Evolutionary conservation across 2,329 filamentous ascomycete genomes (phyloP).

Genomic region (Juglanconis juglandina): DNA sequence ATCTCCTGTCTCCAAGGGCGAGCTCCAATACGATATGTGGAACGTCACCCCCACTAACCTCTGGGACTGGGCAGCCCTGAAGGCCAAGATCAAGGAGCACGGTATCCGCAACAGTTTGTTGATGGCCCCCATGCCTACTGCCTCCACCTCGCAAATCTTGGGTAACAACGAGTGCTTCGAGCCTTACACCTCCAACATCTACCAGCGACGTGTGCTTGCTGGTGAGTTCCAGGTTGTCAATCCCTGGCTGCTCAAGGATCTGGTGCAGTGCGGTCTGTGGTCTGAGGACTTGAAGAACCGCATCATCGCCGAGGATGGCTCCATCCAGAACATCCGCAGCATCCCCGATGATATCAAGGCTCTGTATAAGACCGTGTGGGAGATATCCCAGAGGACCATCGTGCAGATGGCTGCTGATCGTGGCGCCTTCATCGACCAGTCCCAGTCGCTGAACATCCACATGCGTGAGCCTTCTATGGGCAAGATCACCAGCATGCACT

Average conservation of each 20-base stretch:
- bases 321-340: conserved; percentile 94
- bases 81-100: conserved; percentile 86
- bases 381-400: conserved; percentile 93
- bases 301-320: conserved; percentile 95
- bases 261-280: conserved; percentile 97
- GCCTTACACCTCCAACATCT: conserved; percentile 99
- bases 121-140: conserved; percentile 96
- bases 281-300: conserved; percentile 99
- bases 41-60: conserved; percentile 87
- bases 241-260: conserved; percentile 95
- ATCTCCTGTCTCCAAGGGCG: conserved; percentile 89
- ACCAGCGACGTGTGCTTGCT: conserved; percentile 94
- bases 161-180: conserved; percentile 99
- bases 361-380: conserved; percentile 99
- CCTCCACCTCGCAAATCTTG: conserved; percentile 93
- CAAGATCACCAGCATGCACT: conserved; percentile 99
- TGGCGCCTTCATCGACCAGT: conserved; percentile 98
- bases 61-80: conserved; percentile 92
- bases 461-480: conserved; percentile 99
- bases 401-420: conserved; percentile 98
- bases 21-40: conserved; percentile 99
- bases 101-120: conserved; percentile 94
- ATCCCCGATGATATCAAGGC: conserved; percentile 94
- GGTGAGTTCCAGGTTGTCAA: conserved; percentile 99
- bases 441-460: conserved; percentile 98